These are phyloP conservation scores for Asterionellopsis glacialis DNA, from an alignment of 108 stramenopile genomes.

Conservation along the genomic window DNA sequence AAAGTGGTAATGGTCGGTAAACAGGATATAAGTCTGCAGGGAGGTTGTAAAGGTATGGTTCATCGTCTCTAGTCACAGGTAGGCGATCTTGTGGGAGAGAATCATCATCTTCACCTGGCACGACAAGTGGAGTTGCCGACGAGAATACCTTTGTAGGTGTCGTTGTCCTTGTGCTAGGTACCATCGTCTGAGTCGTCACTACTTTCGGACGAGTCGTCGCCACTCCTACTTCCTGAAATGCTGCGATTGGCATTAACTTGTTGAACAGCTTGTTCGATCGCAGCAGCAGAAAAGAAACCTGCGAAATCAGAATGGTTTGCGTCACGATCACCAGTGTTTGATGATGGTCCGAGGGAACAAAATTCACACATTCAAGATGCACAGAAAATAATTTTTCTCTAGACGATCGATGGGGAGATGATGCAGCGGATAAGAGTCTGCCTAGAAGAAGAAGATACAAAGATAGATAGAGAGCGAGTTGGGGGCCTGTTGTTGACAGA, in stretches of 20 bases:
- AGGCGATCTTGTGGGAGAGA: conserved; percentile 1
- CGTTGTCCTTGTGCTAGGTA: conserved; percentile 48
- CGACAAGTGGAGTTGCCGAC: not conserved
- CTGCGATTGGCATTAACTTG: conserved; percentile 23
- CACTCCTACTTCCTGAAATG: too few relatives aligned
- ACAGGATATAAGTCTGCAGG: conserved; percentile 36
- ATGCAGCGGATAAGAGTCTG: too few relatives aligned
- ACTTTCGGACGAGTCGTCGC: conserved; percentile 10
- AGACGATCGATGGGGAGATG: too few relatives aligned
- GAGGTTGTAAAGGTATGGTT: conserved; percentile 55
- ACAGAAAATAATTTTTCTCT: not conserved
- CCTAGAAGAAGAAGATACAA: too few relatives aligned
- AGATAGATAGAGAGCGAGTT: too few relatives aligned
- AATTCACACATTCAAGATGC: conserved; percentile 86
- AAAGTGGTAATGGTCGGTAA: conserved; percentile 45
- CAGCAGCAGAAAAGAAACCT: conserved; percentile 74
- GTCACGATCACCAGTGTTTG: conserved; percentile 35
- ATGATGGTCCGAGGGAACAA: conserved; percentile 46
- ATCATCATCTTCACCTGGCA: not conserved
- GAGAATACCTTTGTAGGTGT: not conserved
- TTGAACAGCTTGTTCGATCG: conserved; percentile 64
- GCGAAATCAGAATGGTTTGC: conserved; percentile 37
- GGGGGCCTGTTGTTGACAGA: too few relatives aligned
- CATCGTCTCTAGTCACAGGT: conserved; percentile 16
- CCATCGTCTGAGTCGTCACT: conserved; percentile 58